These are phyloP conservation scores for Irineochytrium annulatum DNA, from an alignment of 192 early-diverging fungal genomes.

Conservation along the genomic window DNA sequence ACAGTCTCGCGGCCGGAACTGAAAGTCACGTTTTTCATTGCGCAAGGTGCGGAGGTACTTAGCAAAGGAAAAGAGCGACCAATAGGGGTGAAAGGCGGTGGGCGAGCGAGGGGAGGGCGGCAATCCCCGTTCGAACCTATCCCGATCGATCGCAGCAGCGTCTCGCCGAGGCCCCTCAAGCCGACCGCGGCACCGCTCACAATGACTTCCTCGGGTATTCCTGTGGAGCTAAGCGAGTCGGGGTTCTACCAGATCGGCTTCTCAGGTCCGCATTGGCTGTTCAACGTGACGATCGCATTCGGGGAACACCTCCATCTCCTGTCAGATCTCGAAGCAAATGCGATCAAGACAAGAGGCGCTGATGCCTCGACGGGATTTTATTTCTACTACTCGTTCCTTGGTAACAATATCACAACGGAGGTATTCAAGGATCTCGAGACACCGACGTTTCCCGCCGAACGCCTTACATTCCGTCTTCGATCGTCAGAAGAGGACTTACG, in stretches of 20 bases:
- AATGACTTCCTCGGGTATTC: slow-evolving; percentile 20
- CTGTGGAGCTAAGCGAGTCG: slow-evolving; percentile 31
- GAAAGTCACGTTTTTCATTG: slow-evolving; percentile 47
- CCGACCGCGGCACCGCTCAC: slow-evolving; percentile 16
- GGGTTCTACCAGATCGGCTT: slow-evolving; percentile 47
- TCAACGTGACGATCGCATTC: slow-evolving; percentile 47
- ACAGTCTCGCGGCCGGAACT: slow-evolving; percentile 45
- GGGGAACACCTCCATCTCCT: slow-evolving; percentile 43
- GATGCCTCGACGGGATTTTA: slow-evolving; percentile 20
- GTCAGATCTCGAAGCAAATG: not conserved
- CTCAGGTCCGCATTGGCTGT: slow-evolving; percentile 28
- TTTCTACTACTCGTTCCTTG: slow-evolving; percentile 48
- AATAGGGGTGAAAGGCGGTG: too few species aligned
- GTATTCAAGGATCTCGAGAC: slow-evolving; percentile 35
- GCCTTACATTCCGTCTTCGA: slow-evolving; percentile 43
- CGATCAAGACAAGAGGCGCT: not conserved
- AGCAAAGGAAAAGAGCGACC: slow-evolving; percentile 6
- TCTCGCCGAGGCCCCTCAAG: slow-evolving; percentile 1
- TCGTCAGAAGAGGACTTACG: slow-evolving; percentile 22
- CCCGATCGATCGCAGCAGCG: not conserved
- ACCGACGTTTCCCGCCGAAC: slow-evolving; percentile 46
- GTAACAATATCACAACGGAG: slow-evolving; percentile 44
- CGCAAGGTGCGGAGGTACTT: slow-evolving; percentile 5
- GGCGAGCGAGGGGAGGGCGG: too few species aligned
- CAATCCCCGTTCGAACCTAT: not conserved